Percentiles rank a stretch among this genome's conserved stretches.
phyloP scores from a whole-genome alignment of 352 stramenopile genomes.

The Pythium rishiriense region DNA sequence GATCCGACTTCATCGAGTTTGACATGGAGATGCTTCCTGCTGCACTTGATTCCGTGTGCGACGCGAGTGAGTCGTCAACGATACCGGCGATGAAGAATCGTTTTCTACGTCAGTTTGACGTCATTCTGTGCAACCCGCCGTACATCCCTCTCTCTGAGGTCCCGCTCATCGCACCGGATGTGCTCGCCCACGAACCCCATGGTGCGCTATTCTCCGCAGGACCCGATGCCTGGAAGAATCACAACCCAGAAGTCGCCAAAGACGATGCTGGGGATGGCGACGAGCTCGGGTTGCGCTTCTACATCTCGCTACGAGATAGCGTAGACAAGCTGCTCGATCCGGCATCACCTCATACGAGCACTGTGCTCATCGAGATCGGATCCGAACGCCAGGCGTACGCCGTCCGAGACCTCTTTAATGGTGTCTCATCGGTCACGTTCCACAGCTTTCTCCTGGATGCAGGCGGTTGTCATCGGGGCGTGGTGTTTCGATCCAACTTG shows the following conservation, averaged over 20 bases:
- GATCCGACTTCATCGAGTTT: constrained; percentile 32
- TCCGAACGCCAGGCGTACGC: constrained; percentile 50
- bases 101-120: constrained; percentile 54
- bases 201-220: constrained; percentile 68
- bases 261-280: constrained; percentile 24
- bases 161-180: constrained; percentile 52
- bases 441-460: constrained; percentile 22
- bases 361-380: constrained; percentile 59
- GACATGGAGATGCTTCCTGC: constrained; percentile 37
- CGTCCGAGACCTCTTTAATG: constrained; percentile 42
- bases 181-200: constrained; percentile 71
- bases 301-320: constrained; percentile 39
- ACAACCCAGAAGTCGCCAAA: not conserved
- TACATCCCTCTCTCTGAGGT: constrained; percentile 67
- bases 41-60: too few relatives aligned
- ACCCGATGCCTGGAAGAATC: constrained; percentile 15
- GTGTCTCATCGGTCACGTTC: constrained; percentile 2
- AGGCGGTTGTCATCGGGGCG: constrained; percentile 12
- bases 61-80: too few relatives aligned
- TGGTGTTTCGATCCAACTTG: constrained; percentile 14
- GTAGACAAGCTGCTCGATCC: constrained; percentile 37
- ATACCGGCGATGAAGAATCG: too few relatives aligned
- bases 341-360: not conserved
- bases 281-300: constrained; percentile 53
- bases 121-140: constrained; percentile 73